Base-by-base conservation (phyloP, 352 stramenopile genomes). In the Pythium aphanidermatum region DNA sequence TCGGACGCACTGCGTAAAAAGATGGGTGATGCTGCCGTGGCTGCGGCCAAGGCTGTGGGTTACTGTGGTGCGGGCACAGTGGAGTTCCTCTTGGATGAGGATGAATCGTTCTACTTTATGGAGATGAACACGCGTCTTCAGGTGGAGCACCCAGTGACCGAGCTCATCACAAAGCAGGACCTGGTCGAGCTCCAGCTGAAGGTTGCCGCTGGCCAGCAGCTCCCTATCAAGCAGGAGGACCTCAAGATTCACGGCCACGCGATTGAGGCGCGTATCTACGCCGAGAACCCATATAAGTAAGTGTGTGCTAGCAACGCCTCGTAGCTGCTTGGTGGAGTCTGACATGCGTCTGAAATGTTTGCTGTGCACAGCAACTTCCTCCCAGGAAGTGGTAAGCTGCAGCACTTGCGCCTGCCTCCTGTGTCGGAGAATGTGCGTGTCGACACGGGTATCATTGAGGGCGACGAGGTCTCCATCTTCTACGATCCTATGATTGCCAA, bases 61-160 rank as follows among this genome's bases (percentile, higher is more conserved):
- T 97, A 97, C 58, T 84, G 93, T 46, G 87, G 87, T 16, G 91
- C 91, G 25, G 91, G 91, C 31, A 98, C 91, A 10, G 91, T 98
- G 26, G 91, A 98, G 66, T 98, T 98, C 56, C 70, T 98, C 19
- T 50, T 96, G 34, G 91, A 98, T 60, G 70, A 90, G 28, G 73
- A 90, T 52, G 79, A 93, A 46, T 83, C 74, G 20, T 97, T 97
- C 51, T 98, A 96, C 57, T 98, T 98, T 49, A 95, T 97, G 83
- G 92, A 98, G 58, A 97, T 98, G 88, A 97, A 98, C 77, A 98
- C 91, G 27, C 86, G 91, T 19, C 65, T 98, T n/a, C 91, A 98
- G 66, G 91, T 97, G 13, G 85, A 97, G 56, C 89, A 97, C 52
- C 85, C 84, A 1, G 86, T 97, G 29, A 96, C 89, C 5, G 88